phyloP scores from a whole-genome alignment of 805 yeast species.

The Ogataea minuta region DNA sequence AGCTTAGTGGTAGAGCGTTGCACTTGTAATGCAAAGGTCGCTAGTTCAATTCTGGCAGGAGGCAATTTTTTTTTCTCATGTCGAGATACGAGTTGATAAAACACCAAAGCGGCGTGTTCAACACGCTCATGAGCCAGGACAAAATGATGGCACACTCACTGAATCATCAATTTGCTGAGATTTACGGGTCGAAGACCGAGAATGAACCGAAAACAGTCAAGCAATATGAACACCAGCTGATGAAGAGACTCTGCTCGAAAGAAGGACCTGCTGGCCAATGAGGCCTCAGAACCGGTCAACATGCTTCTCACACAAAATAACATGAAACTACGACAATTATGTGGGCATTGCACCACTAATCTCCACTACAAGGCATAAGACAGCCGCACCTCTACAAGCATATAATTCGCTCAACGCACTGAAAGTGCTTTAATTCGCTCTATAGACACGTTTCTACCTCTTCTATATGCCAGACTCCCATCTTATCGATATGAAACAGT shows the following conservation, averaged over 20 bases:
- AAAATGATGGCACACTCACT: slow-evolving; percentile 19
- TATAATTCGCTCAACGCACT: too few species aligned
- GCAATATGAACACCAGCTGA: slow-evolving; percentile 16
- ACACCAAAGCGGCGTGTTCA: slow-evolving; percentile 17
- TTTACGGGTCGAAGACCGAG: slow-evolving; percentile 7
- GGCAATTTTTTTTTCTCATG: slow-evolving; percentile 42
- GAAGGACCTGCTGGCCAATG: too few species aligned
- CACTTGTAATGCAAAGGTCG: slow-evolving; percentile 99
- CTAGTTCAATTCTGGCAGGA: slow-evolving; percentile 88
- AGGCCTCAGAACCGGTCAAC: too few species aligned
- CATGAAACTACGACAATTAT: too few species aligned
- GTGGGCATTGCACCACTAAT: too few species aligned
- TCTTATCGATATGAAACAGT: too few species aligned
- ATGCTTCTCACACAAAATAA: too few species aligned
- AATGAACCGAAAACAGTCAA: slow-evolving; percentile 13
- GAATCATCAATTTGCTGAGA: slow-evolving; percentile 15
- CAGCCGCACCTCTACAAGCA: too few species aligned
- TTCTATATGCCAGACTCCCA: too few species aligned
- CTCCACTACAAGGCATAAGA: too few species aligned
- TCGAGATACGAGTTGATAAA: slow-evolving; percentile 12
- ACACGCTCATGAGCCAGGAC: slow-evolving; percentile 19
- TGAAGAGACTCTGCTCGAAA: slow-evolving; percentile 13
- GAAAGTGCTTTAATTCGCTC: background rate
- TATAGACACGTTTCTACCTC: too few species aligned
- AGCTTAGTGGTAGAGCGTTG: slow-evolving; percentile 99